A percentile compares a stretch with the other conserved stretches of the same genome.
Conservation (phyloP, 805 yeast genomes). For the Candida railenensis region DNA sequence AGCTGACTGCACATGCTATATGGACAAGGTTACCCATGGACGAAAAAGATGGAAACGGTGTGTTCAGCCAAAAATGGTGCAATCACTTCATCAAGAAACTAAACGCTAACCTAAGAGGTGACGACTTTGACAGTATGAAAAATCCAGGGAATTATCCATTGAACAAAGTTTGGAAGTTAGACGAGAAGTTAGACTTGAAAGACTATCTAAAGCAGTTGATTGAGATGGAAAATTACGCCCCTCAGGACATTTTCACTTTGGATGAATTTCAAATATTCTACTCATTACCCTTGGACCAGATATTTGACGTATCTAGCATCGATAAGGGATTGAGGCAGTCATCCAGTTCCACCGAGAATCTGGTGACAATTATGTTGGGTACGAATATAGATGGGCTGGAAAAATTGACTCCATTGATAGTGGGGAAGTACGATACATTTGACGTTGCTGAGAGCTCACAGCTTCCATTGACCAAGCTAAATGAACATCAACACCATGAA, state of each 20-base stretch:
- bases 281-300: slow-evolving; percentile 59
- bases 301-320: slow-evolving; percentile 45
- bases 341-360: slow-evolving; percentile 37
- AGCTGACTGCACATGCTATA: slow-evolving; percentile 60
- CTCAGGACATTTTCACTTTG: slow-evolving; percentile 54
- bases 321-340: slow-evolving; percentile 43
- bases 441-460: slow-evolving; percentile 31
- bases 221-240: slow-evolving; percentile 34
- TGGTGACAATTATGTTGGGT: slow-evolving; percentile 58
- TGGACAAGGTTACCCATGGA: slow-evolving; percentile 59
- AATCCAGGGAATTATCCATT: slow-evolving; percentile 27
- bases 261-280: slow-evolving; percentile 63
- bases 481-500: neutral
- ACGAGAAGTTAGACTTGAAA: slow-evolving; percentile 53
- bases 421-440: slow-evolving; percentile 55
- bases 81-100: slow-evolving; percentile 45
- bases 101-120: slow-evolving; percentile 50
- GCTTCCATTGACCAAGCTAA: slow-evolving; percentile 14
- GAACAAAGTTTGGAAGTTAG: slow-evolving; percentile 59
- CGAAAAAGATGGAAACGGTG: slow-evolving; percentile 61
- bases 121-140: slow-evolving; percentile 38
- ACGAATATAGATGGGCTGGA: slow-evolving; percentile 64
- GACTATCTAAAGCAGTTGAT: slow-evolving; percentile 35
- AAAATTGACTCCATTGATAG: slow-evolving; percentile 57
- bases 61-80: slow-evolving; percentile 67